Percentiles rank a stretch among this genome's conserved stretches.
These are phyloP conservation scores for Triglochin maritima DNA, from an alignment of 106 monocot genomes.

Conservation along the genomic window DNA sequence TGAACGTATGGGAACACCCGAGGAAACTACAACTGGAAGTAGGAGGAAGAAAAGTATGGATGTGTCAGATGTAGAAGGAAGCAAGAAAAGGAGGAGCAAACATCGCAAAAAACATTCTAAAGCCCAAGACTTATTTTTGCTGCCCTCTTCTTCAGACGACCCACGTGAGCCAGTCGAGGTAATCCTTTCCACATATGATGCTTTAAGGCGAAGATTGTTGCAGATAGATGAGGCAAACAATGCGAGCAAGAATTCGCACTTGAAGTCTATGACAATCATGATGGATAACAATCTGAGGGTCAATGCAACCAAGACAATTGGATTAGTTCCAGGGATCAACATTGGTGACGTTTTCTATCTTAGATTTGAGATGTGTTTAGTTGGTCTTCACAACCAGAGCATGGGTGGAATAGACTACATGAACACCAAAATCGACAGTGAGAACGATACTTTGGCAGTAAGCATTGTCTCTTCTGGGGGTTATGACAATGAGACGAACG, in stretches of 20 bases:
- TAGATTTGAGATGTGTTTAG: slow-evolving; percentile 62
- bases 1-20: slow-evolving; percentile 4
- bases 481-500: slow-evolving; percentile 56
- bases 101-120: slow-evolving; percentile 7
- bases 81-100: slow-evolving; percentile 6
- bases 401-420: slow-evolving; percentile 76
- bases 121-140: slow-evolving; percentile 10
- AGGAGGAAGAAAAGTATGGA: slow-evolving; percentile 7
- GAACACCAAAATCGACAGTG: slow-evolving; percentile 21
- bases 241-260: slow-evolving; percentile 22
- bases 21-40: slow-evolving; percentile 21
- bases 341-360: slow-evolving; percentile 79
- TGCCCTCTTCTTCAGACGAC: slow-evolving; percentile 30
- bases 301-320: slow-evolving; percentile 47
- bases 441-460: slow-evolving; percentile 46
- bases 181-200: slow-evolving; percentile 65
- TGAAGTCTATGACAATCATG: slow-evolving; percentile 56
- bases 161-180: slow-evolving; percentile 40
- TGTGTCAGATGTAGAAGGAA: slow-evolving; percentile 10
- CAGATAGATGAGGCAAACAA: slow-evolving; percentile 57
- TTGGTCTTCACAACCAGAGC: slow-evolving; percentile 55
- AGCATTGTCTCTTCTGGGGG: slow-evolving; percentile 73
- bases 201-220: slow-evolving; percentile 43
- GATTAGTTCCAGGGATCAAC: slow-evolving; percentile 48
- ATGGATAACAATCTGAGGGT: slow-evolving; percentile 30